Evolutionary conservation across 2,329 filamentous ascomycete genomes (phyloP), one percentile per base, ranked within the genome.

Genomic region (Fusarium decemcellulare): DNA sequence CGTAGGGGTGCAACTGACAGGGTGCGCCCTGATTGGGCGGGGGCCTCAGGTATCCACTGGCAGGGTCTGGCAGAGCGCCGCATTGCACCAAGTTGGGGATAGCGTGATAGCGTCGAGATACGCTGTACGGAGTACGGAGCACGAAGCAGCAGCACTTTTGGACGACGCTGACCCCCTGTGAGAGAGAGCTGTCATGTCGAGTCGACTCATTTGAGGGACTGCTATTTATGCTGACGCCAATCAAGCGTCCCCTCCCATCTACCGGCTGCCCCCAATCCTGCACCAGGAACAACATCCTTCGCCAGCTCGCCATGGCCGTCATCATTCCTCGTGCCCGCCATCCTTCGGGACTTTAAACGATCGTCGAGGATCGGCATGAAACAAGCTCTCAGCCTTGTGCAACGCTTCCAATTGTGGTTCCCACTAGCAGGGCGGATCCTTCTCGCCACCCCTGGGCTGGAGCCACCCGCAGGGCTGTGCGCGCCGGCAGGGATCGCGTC

Each of bases 301-400:
- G 12, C 32, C 32, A 9, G 32, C 32, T 12, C 32, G 9, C 32
- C 32, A 34, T 23, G 23, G 23, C 23, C 23, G 23, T 23, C 23
- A 23, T 23, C 23, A 23, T 23, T 23, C 23, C 23, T 23, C 23
- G 23, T 23, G 23, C 23, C 23, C 23, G 23, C 23, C 23, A 34
- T 34, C 32, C 32, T 34, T 34, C 32, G 32, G 32, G 32, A 34
- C 32, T 34, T 34, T 34, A 23, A 23, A 34, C 18, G 11, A 64
- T 57, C 39, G 39, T 56, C 59, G 27, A 54, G 53, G 30, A 40
- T 63, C 62, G 7, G 37, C 15, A 46, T 12, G 47, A 43, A 39
- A 53, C 36, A 40, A 11, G 6, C 67, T 71, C 59, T 71, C 59
- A 62, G 67, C 67, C 67, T 42, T 70, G 63, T 61, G 14, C 44